Base-by-base conservation (phyloP, 129 eudicot species). In the Dittrichia graveolens region DNA sequence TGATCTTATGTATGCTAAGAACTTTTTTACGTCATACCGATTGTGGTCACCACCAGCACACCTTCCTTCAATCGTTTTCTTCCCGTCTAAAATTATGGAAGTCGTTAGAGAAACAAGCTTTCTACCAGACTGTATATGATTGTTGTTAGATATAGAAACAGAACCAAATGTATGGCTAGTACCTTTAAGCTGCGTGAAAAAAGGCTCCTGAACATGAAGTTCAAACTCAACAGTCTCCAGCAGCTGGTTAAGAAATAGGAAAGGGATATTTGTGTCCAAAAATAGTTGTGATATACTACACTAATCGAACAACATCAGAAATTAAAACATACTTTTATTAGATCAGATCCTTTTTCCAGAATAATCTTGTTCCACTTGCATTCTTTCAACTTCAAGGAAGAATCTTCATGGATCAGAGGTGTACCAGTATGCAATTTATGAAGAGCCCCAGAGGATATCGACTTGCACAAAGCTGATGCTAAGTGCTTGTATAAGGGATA, bases 201-300 rank as follows among this genome's bases (percentile, higher is more conserved):
- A 94, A 19, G 99, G 96, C 86, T 94, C 91, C 82, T 90, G 99
- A 75, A 86, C 97, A 67, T 90, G 91, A 64, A 94, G 89, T 72
- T 90, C 83, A 83, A 85, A 84, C 60, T 84, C 84, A 59, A 90
- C 77, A 35, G 81, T 70, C 80, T 81, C 80, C 70, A 94, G 63
- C 74, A 88, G 70, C 99, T 94, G 67, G 42, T 78, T 44, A 56
- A 35, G 4, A 70, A 35, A 50, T 41, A 62, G 13, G 40, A 43
- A 64, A 18, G 8, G 19, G 19, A 71, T 43, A 61, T 49, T 53
- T 19, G 8, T 31, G 66, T 40, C 35, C 38, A 14, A 13, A 55
- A 53, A 45, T 40, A 35, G 7, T 44, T 64, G 44, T 46, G 55
- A 42, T 37, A 35, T 65, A 64, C n/a, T n/a, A 34, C 13, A 68